Evolutionary conservation across 2,329 filamentous ascomycete species (phyloP), one percentile per base, ranked within the genome.

Genomic region (Grosmannia clavigera): DNA sequence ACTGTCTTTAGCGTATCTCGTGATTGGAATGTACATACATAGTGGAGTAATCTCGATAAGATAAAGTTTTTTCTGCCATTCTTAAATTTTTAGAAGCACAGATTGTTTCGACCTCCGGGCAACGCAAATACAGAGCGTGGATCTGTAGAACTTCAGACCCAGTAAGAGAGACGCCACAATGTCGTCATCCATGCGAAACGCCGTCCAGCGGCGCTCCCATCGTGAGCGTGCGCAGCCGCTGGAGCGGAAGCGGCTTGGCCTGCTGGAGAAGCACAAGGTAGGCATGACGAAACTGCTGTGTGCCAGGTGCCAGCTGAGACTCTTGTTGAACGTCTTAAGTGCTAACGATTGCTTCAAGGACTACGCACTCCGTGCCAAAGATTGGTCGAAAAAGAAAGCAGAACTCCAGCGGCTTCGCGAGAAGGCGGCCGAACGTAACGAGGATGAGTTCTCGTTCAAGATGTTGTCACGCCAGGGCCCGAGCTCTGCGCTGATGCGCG

Each of bases 191-290:
- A 66, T 66, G 65, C 62, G 65, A 54, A 66, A 66, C 53, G 63
- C 63, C 60, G 60, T 70, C 62, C 68, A 71, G 63, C 68, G 69
- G 58, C 69, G 69, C 69, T 87, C 90, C 66, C 92, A 97, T 74
- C 83, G 86, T 67, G 94, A 97, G 79, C 87, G 94, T 67, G 88
- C 89, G 43, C 94, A 97, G 73, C 88, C 92, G 50, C 74, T 83
- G 64, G 88, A 92, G 70, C 89, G 94, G 58, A 78, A 86, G 65
- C 90, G 90, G 77, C 90, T 91, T 75, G 94, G 94, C 65, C 82
- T 97, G 27, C 85, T 97, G 63, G 94, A 97, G 73, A 97, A 99
- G 76, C 88, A 94, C 80, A 96, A 96, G 77, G 86, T 86, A 69
- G 51, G 70, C 64, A 33, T 50, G 25, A 12, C 31, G 31, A 31